Base-by-base conservation (phyloP, 352 stramenopile genomes). In the Phytophthora aleatoria region DNA sequence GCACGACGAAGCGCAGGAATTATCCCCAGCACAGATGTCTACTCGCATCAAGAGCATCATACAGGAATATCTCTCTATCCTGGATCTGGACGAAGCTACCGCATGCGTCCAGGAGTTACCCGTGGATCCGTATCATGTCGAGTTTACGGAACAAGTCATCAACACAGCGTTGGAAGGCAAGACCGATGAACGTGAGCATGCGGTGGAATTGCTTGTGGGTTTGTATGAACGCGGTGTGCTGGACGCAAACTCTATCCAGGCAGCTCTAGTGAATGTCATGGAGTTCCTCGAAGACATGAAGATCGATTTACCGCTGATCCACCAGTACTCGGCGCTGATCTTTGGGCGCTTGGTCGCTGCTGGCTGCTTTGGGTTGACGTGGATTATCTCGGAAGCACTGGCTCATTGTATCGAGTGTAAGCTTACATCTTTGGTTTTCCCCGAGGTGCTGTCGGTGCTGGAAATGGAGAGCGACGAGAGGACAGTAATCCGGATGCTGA, bases 41-140 rank as follows among this genome's bases (percentile, higher is more conserved):
- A 87, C 59, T 13, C 84, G 85, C 24, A 94, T 96, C 67, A 96
- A 96, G 67, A 94, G 70, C 53, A 95, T 92, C 43, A 90, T 96
- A 38, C 75, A 95, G 50, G 88, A 96, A 57, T 96, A 87, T 50
- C 64, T 82, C 27, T 91, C 81, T n/a, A 90, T 94, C 27, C 31
- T 84, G 35, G 88, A 96, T 44, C 58, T 94, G 38, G 76, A 93
- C 51, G 88, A 96, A 76, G 87, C 86, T 12, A 71, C 69, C 9
- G 64, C 77, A 0, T 96, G 88, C 31, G 78, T 96, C 7, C 75
- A 77, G 13, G 88, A 96, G 49, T 69, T 96, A 6, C 74, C 88
- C 5, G 54, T 64, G 15, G 71, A 76, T 8, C 68, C 79, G 1
- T 76, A 66, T 43, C 80, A 87, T 45, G 64, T 80, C 3, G 78